Evolutionary conservation across 2,329 filamentous ascomycete species (phyloP).

Genomic region (Sporothrix schenckii): DNA sequence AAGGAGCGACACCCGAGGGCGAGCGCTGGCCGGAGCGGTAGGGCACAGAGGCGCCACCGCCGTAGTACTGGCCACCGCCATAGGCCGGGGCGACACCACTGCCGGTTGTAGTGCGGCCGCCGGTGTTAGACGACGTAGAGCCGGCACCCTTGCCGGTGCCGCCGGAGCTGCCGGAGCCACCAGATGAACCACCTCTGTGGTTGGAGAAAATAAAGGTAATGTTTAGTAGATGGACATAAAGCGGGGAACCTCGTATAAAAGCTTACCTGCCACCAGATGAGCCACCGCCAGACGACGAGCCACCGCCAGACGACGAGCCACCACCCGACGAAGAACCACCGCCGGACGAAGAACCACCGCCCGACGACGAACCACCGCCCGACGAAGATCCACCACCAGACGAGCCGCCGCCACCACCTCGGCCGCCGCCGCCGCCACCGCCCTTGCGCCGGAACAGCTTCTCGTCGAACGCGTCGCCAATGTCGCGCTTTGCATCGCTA

Average conservation of each 20-base stretch:
- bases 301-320: constrained; percentile 2
- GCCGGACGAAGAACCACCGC: constrained; percentile 17
- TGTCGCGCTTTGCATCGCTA: constrained; percentile 31
- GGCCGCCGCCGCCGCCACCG: constrained; percentile 52
- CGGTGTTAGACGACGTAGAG: constrained; percentile 45
- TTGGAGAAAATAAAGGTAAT: background rate
- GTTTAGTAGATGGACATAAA: constrained; percentile 21
- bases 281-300: background rate
- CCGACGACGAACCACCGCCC: constrained; percentile 24
- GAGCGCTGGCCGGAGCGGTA: constrained; percentile 59
- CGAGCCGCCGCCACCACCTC: constrained; percentile 26
- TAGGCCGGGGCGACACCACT: constrained; percentile 60
- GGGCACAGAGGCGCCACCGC: constrained; percentile 64
- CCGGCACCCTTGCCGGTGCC: constrained; percentile 32
- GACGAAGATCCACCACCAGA: constrained; percentile 22
- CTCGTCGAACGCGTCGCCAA: constrained; percentile 32
- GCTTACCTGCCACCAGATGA: constrained; percentile 26
- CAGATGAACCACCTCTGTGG: constrained; percentile 15
- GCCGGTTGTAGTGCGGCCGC: constrained; percentile 60
- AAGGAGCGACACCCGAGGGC: constrained; percentile 56
- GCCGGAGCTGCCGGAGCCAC: constrained; percentile 15
- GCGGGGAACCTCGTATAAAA: background rate
- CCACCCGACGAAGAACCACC: constrained; percentile 8
- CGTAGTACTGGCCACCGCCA: constrained; percentile 67
- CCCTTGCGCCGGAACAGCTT: constrained; percentile 62